Evolutionary conservation across 75 land plant genomes (phyloP).

Genomic region (Cunninghamia lanceolata): DNA sequence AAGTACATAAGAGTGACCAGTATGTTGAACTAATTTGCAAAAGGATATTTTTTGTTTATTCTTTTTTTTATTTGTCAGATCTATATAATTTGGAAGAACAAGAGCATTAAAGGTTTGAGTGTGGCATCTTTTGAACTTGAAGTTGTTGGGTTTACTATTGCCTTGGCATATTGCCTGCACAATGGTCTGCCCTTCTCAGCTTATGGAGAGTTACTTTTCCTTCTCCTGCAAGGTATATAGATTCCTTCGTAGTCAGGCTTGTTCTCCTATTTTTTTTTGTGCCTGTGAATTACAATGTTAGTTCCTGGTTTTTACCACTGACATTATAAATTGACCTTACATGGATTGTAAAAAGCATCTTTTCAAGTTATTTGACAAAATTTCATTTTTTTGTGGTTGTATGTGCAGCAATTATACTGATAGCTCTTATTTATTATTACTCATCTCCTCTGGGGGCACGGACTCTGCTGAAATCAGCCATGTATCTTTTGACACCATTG

Average conservation of each 20-base stretch:
- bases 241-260: not conserved
- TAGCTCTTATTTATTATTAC: constrained; percentile 72
- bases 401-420: constrained; percentile 65
- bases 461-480: constrained; percentile 56
- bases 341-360: not conserved
- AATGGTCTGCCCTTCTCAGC: constrained; percentile 91
- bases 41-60: not conserved
- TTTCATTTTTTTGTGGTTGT: constrained; percentile 7
- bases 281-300: not conserved
- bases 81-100: constrained; percentile 67
- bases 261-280: not conserved
- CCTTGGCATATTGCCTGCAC: constrained; percentile 87
- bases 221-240: constrained; percentile 71
- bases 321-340: not conserved
- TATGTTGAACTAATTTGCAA: not conserved
- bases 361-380: not conserved
- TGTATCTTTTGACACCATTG: constrained; percentile 65
- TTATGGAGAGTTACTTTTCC: constrained; percentile 82
- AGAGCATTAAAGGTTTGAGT: constrained; percentile 84
- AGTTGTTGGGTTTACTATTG: constrained; percentile 90
- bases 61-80: constrained; percentile 53
- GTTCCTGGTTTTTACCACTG: not conserved
- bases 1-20: not conserved
- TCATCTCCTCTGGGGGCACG: constrained; percentile 45
- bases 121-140: constrained; percentile 84